Evolutionary conservation across 495 filamentous ascomycete species (phyloP).

Genomic region (Penicillium samsonianum): DNA sequence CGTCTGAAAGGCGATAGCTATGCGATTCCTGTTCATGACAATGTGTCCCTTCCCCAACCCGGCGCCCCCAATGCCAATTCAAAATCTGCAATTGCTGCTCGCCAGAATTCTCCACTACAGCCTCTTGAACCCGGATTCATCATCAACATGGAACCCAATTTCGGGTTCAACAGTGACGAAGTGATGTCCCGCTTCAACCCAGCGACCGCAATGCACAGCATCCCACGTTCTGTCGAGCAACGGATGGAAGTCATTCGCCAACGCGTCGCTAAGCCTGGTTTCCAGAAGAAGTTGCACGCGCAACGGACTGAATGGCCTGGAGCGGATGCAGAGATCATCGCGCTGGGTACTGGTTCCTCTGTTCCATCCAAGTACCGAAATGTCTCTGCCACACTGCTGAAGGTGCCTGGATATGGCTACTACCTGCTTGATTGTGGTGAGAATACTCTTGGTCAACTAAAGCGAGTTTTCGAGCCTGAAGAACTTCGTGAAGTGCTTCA

Average conservation of each 20-base stretch:
- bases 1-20: constrained; percentile 70
- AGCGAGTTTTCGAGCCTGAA: constrained; percentile 63
- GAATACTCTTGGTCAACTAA: constrained; percentile 88
- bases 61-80: constrained; percentile 20
- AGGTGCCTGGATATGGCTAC: constrained; percentile 79
- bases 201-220: constrained; percentile 31
- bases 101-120: constrained; percentile 27
- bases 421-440: constrained; percentile 92
- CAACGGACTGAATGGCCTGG: constrained; percentile 59
- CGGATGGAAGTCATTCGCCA: constrained; percentile 33
- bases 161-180: constrained; percentile 51
- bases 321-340: constrained; percentile 75
- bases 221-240: constrained; percentile 47
- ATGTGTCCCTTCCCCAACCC: constrained; percentile 43
- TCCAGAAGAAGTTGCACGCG: constrained; percentile 37
- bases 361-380: constrained; percentile 91
- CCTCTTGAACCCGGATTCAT: constrained; percentile 51
- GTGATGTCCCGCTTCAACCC: constrained; percentile 58
- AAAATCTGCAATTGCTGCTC: constrained; percentile 11
- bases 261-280: constrained; percentile 28
- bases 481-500: constrained; percentile 68
- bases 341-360: constrained; percentile 88
- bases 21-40: constrained; percentile 61
- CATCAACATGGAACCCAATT: constrained; percentile 66
- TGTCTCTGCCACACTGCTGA: constrained; percentile 82